These are phyloP conservation scores for Plicaturopsis crispa DNA, from an alignment of 768 basidiomycete genomes.

Conservation along the genomic window DNA sequence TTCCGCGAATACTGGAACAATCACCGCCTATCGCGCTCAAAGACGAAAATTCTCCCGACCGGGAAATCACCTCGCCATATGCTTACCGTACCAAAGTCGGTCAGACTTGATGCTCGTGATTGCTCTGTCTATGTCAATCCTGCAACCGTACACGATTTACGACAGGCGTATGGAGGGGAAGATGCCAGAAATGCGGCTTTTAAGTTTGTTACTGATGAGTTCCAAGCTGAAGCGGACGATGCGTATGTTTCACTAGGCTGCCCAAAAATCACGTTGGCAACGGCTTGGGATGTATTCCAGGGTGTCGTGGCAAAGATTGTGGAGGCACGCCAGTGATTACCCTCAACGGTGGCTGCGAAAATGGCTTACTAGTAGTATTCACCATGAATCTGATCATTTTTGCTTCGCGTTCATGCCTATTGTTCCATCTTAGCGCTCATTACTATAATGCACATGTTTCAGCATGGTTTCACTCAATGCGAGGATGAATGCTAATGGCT, in stretches of 20 bases:
- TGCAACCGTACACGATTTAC: slow-evolving; percentile 4
- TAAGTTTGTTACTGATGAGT: slow-evolving; percentile 3
- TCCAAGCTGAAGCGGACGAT: slow-evolving; percentile 3
- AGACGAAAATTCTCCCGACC: slow-evolving; percentile 17
- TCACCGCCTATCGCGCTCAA: slow-evolving; percentile 13
- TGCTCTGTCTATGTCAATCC: no score
- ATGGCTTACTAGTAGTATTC: no score
- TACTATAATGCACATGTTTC: no score
- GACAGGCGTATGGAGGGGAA: slow-evolving; percentile 2
- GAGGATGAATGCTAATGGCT: no score
- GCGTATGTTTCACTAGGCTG: slow-evolving; percentile 2
- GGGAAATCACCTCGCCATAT: slow-evolving; percentile 15
- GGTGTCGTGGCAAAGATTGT: no score
- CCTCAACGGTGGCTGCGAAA: no score
- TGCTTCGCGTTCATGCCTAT: no score
- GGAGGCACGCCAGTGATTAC: no score
- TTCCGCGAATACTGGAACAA: slow-evolving; percentile 17
- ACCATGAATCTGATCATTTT: no score
- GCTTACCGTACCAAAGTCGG: slow-evolving; percentile 8
- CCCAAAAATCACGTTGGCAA: slow-evolving; percentile 1
- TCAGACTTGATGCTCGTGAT: no score
- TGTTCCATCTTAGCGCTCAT: no score
- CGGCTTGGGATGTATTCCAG: slow-evolving; percentile 6
- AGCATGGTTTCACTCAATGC: no score
- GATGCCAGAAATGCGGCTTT: slow-evolving; percentile 5